A percentile compares a stretch with the other conserved stretches of the same genome.
These are phyloP conservation scores for Nemania bipapillata DNA, from an alignment of 2,329 filamentous ascomycete species.

Conservation along the genomic window DNA sequence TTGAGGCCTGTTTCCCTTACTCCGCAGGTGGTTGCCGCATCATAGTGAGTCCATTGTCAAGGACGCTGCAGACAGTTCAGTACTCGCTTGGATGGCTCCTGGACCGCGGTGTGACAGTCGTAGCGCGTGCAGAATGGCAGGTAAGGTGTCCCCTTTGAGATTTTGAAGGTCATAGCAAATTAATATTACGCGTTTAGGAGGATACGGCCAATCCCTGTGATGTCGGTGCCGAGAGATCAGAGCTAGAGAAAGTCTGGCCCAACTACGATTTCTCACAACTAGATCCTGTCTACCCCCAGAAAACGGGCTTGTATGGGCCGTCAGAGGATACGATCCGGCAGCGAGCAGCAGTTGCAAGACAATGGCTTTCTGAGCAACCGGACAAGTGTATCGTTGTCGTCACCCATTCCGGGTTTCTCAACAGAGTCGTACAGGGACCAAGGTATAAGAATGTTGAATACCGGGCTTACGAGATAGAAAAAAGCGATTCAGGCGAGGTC, in stretches of 20 bases:
- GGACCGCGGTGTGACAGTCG: conserved; percentile 45
- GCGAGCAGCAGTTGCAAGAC: conserved; percentile 45
- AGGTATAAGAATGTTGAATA: conserved; percentile 50
- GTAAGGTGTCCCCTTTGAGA: conserved; percentile 36
- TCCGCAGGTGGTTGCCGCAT: conserved; percentile 45
- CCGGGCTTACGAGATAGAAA: conserved; percentile 44
- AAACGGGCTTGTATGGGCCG: conserved; percentile 49
- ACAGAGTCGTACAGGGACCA: conserved; percentile 44
- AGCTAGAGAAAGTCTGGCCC: conserved; percentile 47
- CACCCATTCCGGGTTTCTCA: conserved; percentile 50
- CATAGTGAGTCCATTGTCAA: conserved; percentile 49
- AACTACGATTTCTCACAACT: conserved; percentile 49
- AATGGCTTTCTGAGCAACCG: conserved; percentile 47
- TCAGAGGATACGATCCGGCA: conserved; percentile 46
- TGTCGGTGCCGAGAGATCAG: conserved; percentile 42
- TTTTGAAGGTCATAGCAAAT: background rate
- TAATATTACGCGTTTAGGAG: conserved; percentile 44
- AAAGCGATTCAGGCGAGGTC: conserved; percentile 29
- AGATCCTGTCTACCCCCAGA: conserved; percentile 50
- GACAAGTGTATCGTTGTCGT: conserved; percentile 50
- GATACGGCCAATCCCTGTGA: conserved; percentile 51
- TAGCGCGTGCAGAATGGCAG: conserved; percentile 52
- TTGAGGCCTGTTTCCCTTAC: conserved; percentile 43
- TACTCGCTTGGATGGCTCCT: conserved; percentile 48
- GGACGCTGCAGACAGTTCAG: conserved; percentile 49